These are phyloP conservation scores for Asterophora parasitica DNA, from an alignment of 768 basidiomycete genomes.

Conservation along the genomic window DNA sequence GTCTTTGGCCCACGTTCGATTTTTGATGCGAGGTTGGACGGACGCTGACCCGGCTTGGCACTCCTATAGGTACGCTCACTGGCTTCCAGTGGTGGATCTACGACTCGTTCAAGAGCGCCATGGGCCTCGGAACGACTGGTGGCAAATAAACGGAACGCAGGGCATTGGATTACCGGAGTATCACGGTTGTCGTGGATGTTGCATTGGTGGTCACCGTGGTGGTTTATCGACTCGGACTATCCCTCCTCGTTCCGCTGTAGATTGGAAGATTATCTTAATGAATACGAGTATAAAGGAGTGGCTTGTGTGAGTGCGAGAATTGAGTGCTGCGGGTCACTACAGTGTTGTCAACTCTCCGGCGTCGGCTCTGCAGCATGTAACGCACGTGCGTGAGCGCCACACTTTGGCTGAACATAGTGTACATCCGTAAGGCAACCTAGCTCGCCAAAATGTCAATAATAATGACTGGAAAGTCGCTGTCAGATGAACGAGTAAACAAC, in stretches of 20 bases:
- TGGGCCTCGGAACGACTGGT: conserved; percentile 86
- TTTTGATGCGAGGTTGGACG: no score
- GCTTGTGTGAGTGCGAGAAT: neutral
- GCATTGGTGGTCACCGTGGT: neutral
- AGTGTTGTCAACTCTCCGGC: no score
- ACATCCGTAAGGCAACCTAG: no score
- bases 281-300: neutral
- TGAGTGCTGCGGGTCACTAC: no score
- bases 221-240: neutral
- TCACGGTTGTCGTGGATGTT: neutral
- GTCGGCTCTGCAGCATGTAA: no score
- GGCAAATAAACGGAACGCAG: conserved; percentile 56
- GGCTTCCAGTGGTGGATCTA: conserved; percentile 97
- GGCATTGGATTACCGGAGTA: neutral
- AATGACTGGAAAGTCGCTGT: no score
- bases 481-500: no score
- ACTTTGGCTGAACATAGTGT: no score
- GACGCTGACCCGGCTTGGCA: no score
- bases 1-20: no score
- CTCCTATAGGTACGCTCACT: conserved; percentile 35
- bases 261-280: neutral
- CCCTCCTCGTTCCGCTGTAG: neutral
- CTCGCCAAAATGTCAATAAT: no score
- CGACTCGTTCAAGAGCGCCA: conserved; percentile 76
- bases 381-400: no score